Conservation (phyloP, 2,329 filamentous ascomycete genomes). For the Aspergillus novofumigatus region DNA sequence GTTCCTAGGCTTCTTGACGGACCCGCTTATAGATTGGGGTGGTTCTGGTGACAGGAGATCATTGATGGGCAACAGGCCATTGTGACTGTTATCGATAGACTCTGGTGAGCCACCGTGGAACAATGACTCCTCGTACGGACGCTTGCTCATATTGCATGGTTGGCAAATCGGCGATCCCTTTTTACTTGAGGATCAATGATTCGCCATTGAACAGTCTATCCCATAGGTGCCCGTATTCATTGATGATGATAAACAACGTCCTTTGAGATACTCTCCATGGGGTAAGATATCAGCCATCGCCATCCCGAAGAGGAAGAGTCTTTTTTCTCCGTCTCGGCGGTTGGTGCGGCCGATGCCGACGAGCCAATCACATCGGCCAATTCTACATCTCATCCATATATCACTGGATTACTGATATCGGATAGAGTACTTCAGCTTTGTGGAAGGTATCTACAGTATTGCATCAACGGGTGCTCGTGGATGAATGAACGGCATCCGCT, state of each 20-base stretch:
- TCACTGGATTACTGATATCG: neutral
- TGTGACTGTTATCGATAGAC: slow-evolving; percentile 18
- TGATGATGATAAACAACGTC: neutral
- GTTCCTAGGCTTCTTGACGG: slow-evolving; percentile 33
- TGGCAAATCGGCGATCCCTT: neutral
- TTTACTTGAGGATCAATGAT: neutral
- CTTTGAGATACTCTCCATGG: neutral
- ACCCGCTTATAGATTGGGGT: slow-evolving; percentile 16
- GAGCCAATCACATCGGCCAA: neutral
- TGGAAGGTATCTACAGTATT: no score
- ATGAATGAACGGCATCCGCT: no score
- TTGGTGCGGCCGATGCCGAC: neutral
- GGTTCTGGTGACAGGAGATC: slow-evolving; percentile 35
- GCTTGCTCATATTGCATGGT: slow-evolving; percentile 38
- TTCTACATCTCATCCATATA: neutral
- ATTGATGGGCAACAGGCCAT: slow-evolving; percentile 28
- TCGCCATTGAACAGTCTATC: neutral
- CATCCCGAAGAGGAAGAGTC: neutral
- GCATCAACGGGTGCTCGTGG: no score
- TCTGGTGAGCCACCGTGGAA: slow-evolving; percentile 24
- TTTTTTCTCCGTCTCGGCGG: neutral
- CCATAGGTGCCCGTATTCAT: neutral
- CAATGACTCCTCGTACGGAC: slow-evolving; percentile 28
- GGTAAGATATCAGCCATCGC: neutral
- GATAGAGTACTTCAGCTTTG: no score